These are phyloP conservation scores for Huiozyma naganishii DNA, from an alignment of 805 yeast species.

Conservation along the genomic window DNA sequence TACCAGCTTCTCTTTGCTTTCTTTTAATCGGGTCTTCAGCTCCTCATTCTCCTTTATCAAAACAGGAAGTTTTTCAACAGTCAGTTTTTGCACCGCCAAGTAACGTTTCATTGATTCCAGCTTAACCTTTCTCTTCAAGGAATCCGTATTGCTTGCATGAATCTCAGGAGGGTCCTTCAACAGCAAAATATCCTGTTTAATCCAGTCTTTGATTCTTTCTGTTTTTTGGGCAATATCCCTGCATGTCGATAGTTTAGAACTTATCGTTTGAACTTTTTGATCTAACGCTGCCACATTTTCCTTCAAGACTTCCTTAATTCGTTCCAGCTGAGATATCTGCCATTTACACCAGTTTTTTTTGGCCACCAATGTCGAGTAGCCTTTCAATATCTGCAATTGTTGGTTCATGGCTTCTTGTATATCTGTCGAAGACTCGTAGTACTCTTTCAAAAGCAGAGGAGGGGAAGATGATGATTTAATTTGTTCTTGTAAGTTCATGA, in stretches of 20 bases:
- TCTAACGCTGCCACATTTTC: constrained; percentile 19
- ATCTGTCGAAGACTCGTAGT: constrained; percentile 30
- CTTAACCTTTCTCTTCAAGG: constrained; percentile 9
- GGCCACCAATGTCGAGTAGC: constrained; percentile 42
- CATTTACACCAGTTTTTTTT: constrained; percentile 52
- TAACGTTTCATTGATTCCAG: constrained; percentile 12
- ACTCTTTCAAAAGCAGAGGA: constrained; percentile 42
- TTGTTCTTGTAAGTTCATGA: constrained; percentile 38
- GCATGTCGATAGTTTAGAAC: constrained; percentile 6
- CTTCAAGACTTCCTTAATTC: constrained; percentile 28
- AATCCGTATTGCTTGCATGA: constrained; percentile 5
- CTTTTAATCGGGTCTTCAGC: constrained; percentile 1
- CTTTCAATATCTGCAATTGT: constrained; percentile 41
- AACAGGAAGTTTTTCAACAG: constrained; percentile 4
- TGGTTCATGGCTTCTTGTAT: constrained; percentile 34
- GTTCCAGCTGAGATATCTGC: constrained; percentile 42
- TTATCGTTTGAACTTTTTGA: constrained; percentile 18
- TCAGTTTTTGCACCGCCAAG: constrained; percentile 5
- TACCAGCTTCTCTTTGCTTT: background rate
- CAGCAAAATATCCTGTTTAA: constrained; percentile 15
- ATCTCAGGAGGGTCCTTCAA: constrained; percentile 9
- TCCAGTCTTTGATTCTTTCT: constrained; percentile 8
- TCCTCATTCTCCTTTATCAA: constrained; percentile 1
- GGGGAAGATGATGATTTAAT: constrained; percentile 44
- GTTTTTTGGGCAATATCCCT: constrained; percentile 7